Evolutionary conservation across 164 flowering plant species (phyloP).

Genomic region (Amborella trichopoda): DNA sequence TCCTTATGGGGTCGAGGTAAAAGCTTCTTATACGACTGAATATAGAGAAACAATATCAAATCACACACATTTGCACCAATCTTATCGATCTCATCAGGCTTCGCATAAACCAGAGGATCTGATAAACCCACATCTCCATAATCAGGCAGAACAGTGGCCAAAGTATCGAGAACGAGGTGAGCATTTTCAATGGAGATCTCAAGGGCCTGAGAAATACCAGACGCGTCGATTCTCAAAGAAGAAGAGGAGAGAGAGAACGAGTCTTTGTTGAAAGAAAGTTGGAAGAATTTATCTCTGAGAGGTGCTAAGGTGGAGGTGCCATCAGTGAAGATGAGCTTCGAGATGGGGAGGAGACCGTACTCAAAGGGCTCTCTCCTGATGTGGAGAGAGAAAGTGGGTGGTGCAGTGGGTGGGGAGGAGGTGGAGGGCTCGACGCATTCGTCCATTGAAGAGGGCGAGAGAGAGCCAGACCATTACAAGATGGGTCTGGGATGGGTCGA

Average conservation of each 20-base stretch:
- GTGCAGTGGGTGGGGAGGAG: slow-evolving; percentile 16
- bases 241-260: slow-evolving; percentile 4
- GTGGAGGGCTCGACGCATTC: slow-evolving; percentile 22
- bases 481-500: background rate
- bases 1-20: slow-evolving; percentile 87
- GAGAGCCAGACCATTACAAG: background rate
- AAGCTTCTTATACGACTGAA: slow-evolving; percentile 78
- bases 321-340: slow-evolving; percentile 80
- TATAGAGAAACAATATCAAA: slow-evolving; percentile 70
- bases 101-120: slow-evolving; percentile 34
- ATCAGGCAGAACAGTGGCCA: slow-evolving; percentile 48
- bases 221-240: slow-evolving; percentile 25
- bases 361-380: slow-evolving; percentile 82
- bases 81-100: slow-evolving; percentile 26
- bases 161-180: slow-evolving; percentile 63
- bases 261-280: no score
- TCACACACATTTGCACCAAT: slow-evolving; percentile 58
- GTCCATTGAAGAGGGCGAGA: slow-evolving; percentile 7
- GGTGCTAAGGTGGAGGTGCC: slow-evolving; percentile 48
- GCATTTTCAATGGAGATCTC: slow-evolving; percentile 78
- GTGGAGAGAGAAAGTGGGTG: slow-evolving; percentile 20
- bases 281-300: slow-evolving; percentile 36
- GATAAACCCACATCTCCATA: slow-evolving; percentile 14
- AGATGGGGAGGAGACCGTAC: slow-evolving; percentile 83
- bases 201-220: slow-evolving; percentile 38